Conservation (phyloP, 1,284 basidiomycete genomes). For the Ceratobasidium sp. region DNA sequence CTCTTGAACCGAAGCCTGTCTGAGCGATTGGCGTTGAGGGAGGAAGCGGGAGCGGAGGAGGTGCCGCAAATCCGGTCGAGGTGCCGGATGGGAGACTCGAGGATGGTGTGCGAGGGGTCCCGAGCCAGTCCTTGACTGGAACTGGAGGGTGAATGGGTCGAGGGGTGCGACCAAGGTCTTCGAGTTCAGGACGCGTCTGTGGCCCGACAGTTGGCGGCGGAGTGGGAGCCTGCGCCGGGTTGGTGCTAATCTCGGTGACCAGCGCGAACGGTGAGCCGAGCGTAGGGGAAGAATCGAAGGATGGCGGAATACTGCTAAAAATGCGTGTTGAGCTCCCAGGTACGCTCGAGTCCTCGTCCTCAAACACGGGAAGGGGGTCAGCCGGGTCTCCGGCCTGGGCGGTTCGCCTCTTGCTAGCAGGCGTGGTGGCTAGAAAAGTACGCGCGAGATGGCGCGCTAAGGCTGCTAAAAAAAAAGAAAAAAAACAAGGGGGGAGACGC, state of each 20-base stretch:
- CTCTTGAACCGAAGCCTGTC: neutral
- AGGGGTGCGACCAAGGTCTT: neutral
- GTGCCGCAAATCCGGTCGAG: neutral
- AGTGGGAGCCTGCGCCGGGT: neutral
- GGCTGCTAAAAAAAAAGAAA: no score
- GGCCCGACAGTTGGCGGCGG: neutral
- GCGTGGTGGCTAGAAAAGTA: neutral
- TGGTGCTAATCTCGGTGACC: neutral
- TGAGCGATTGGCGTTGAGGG: neutral
- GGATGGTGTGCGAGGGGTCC: neutral
- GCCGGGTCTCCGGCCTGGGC: neutral
- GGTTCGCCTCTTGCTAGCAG: neutral
- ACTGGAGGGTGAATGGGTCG: neutral
- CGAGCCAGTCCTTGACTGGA: neutral
- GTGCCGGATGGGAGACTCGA: neutral
- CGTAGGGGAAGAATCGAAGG: neutral
- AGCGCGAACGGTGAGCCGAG: neutral
- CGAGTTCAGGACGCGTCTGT: neutral
- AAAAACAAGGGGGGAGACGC: no score
- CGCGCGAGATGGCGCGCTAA: neutral
- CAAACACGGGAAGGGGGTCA: neutral
- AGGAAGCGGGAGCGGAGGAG: neutral
- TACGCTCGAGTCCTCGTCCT: neutral
- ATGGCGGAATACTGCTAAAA: neutral
- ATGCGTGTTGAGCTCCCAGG: neutral